Evolutionary conservation across 768 basidiomycete species (phyloP).

Genomic region (Auriscalpium vulgare): DNA sequence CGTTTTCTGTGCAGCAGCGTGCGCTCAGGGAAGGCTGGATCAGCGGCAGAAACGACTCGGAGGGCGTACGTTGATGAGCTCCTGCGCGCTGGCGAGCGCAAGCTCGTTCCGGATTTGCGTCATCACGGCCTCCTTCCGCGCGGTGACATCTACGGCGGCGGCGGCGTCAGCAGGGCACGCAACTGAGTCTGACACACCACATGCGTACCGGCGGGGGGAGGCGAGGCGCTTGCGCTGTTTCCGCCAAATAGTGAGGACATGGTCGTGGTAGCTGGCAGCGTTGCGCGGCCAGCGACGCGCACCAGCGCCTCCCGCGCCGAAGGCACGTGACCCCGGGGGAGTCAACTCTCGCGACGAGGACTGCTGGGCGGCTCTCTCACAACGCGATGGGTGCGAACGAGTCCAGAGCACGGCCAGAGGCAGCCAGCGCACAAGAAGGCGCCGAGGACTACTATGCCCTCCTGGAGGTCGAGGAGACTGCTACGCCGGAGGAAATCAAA

Average conservation of each 20-base stretch:
- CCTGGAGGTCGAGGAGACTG: conserved; percentile 73
- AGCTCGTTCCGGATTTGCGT: conserved; percentile 61
- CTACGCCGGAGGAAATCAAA: conserved; percentile 85
- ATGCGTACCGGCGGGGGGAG: conserved; percentile 7
- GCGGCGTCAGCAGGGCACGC: too few species aligned
- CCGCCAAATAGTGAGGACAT: conserved; percentile 21
- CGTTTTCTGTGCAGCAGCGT: conserved; percentile 47
- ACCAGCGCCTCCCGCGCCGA: background rate
- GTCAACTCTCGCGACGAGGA: background rate
- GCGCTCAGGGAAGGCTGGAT: background rate
- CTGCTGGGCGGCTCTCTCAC: background rate
- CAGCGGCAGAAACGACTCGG: too few species aligned
- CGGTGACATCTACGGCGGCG: conserved; percentile 23
- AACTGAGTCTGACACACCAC: background rate
- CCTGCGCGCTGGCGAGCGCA: conserved; percentile 67
- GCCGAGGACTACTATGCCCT: conserved; percentile 74
- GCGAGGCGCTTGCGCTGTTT: conserved; percentile 4
- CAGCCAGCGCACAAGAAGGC: conserved; percentile 18
- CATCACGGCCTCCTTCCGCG: conserved; percentile 44
- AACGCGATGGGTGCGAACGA: conserved; percentile 59
- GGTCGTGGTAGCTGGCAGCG: background rate
- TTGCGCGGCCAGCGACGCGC: background rate
- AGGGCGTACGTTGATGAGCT: conserved; percentile 62
- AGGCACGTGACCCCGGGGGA: background rate
- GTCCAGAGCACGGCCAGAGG: conserved; percentile 37